Evolutionary conservation across 177 flowering plant species (phyloP).

Genomic region (Vitis hybrid): DNA sequence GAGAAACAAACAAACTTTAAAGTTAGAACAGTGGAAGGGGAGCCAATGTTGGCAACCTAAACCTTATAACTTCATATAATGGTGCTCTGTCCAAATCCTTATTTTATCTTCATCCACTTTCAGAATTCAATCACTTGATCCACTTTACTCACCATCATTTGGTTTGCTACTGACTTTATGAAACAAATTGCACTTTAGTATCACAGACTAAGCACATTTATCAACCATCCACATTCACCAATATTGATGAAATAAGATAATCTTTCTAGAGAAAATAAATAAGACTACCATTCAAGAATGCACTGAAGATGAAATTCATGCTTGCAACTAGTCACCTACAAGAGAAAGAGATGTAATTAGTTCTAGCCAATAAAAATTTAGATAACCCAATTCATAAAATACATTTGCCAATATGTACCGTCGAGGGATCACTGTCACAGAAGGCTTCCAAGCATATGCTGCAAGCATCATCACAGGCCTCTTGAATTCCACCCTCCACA

Average conservation of each 20-base stretch:
- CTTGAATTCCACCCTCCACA: slow-evolving; percentile 95
- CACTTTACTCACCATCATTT: no score
- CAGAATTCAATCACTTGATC: no score
- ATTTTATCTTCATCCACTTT: no score
- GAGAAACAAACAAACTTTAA: no score
- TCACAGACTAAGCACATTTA: no score
- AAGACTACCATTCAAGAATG: slow-evolving; percentile 80
- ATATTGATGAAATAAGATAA: neutral
- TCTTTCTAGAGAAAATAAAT: neutral
- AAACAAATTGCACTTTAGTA: no score
- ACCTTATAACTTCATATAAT: no score
- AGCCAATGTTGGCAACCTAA: no score
- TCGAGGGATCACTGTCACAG: slow-evolving; percentile 85
- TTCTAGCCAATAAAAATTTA: neutral
- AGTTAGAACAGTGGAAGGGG: no score
- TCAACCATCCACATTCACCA: no score
- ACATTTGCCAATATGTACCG: slow-evolving; percentile 37
- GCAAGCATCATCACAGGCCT: slow-evolving; percentile 95
- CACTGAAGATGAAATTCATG: slow-evolving; percentile 98
- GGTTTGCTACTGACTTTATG: no score
- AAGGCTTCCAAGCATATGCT: slow-evolving; percentile 93
- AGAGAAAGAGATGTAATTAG: slow-evolving; percentile 2
- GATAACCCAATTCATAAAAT: neutral
- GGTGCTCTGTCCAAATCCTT: no score
- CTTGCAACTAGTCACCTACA: slow-evolving; percentile 87